phyloP scores from a whole-genome alignment of 306 rosid species.

The Trifolium subterraneum region DNA sequence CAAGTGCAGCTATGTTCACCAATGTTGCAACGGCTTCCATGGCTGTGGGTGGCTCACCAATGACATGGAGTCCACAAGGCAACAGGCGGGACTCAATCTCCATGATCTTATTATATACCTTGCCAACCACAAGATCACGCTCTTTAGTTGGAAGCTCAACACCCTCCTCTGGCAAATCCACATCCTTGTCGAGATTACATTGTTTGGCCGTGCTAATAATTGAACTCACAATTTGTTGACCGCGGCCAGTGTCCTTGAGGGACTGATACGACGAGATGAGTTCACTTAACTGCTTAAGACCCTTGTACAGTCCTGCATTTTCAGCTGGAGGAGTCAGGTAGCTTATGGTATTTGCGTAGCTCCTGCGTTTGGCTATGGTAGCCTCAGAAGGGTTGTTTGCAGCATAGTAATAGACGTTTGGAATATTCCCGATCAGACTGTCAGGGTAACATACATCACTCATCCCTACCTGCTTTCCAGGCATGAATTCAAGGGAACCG shows the following conservation, averaged over 20 bases:
- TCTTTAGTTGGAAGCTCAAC: constrained; percentile 81
- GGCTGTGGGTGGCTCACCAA: constrained; percentile 99
- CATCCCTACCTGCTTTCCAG: constrained; percentile 99
- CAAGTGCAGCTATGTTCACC: constrained; percentile 93
- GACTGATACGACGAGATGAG: constrained; percentile 96
- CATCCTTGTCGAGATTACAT: constrained; percentile 98
- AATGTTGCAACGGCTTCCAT: constrained; percentile 97
- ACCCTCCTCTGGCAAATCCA: constrained; percentile 83
- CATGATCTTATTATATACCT: constrained; percentile 94
- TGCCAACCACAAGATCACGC: constrained; percentile 90
- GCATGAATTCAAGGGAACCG: constrained; percentile 99
- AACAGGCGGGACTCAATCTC: constrained; percentile 95
- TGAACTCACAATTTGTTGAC: constrained; percentile 96
- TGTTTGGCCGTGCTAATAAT: constrained; percentile 94
- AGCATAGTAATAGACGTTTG: constrained; percentile 92
- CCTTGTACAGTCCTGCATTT: constrained; percentile 99
- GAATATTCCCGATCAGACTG: constrained; percentile 93
- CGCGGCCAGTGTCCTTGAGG: constrained; percentile 95
- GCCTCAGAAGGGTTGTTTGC: constrained; percentile 99
- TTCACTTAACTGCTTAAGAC: constrained; percentile 95
- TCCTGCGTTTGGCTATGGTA: constrained; percentile 95
- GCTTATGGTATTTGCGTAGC: constrained; percentile 98
- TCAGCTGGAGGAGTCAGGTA: constrained; percentile 99
- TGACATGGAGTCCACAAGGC: constrained; percentile 96
- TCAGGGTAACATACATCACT: constrained; percentile 96